Evolutionary conservation across 768 basidiomycete species (phyloP).

Genomic region (Naganishia antarctica): DNA sequence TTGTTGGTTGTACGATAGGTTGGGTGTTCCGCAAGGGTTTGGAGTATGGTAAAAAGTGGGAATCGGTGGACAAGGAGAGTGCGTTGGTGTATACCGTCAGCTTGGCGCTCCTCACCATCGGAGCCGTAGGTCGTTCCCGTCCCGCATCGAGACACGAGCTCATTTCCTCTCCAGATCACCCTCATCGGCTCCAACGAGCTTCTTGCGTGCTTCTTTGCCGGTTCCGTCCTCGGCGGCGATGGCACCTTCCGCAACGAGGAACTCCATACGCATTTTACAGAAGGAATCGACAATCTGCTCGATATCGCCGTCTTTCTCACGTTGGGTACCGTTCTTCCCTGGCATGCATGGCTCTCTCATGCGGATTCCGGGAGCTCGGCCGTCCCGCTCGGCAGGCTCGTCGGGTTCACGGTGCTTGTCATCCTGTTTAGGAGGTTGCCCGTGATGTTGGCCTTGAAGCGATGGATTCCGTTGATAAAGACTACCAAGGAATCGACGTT

Average conservation of each 20-base stretch:
- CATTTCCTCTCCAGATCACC: slow-evolving; percentile 8
- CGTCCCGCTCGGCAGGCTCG: slow-evolving; percentile 20
- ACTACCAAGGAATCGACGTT: slow-evolving; percentile 31
- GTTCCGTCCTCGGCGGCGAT: slow-evolving; percentile 29
- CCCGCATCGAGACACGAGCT: not conserved
- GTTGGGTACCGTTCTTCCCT: slow-evolving; percentile 33
- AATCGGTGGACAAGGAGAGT: slow-evolving; percentile 33
- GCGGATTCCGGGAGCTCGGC: not conserved
- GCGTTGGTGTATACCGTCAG: slow-evolving; percentile 33
- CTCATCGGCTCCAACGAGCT: slow-evolving; percentile 33
- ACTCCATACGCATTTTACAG: slow-evolving; percentile 32
- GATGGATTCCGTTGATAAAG: slow-evolving; percentile 29
- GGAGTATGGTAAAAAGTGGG: slow-evolving; percentile 24
- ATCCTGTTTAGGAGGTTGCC: slow-evolving; percentile 29
- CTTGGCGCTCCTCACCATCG: slow-evolving; percentile 30
- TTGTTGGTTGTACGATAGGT: slow-evolving; percentile 23
- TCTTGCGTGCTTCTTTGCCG: slow-evolving; percentile 32
- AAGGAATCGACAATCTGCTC: slow-evolving; percentile 33
- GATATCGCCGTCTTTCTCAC: slow-evolving; percentile 32
- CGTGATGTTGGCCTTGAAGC: slow-evolving; percentile 23
- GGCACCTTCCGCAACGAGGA: slow-evolving; percentile 31
- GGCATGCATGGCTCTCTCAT: slow-evolving; percentile 27
- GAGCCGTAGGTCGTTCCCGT: slow-evolving; percentile 23
- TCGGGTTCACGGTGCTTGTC: slow-evolving; percentile 28
- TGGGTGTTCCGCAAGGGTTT: slow-evolving; percentile 23